These are phyloP conservation scores for Zasmidium angulare DNA, from an alignment of 2,329 filamentous ascomycete genomes.

Conservation along the genomic window DNA sequence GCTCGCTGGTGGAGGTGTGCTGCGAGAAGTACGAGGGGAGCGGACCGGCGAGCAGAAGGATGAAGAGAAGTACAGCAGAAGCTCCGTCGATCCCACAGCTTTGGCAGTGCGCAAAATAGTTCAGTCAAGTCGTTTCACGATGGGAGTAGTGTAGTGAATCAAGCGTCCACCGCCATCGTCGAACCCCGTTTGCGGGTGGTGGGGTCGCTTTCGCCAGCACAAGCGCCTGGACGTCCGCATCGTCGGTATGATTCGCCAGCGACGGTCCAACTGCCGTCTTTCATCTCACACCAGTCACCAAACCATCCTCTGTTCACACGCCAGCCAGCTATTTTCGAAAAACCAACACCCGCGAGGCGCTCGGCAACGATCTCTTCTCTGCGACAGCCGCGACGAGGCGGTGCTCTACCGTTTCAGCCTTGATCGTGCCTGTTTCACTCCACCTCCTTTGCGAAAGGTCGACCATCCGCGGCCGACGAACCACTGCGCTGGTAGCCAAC, in stretches of 20 bases:
- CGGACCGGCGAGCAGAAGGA: not conserved
- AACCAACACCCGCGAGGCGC: not conserved
- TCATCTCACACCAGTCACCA: not conserved
- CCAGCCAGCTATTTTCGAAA: not conserved
- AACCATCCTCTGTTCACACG: not conserved
- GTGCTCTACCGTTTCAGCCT: not conserved
- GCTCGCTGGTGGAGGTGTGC: too few species aligned
- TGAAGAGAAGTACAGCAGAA: not conserved
- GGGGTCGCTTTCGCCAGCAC: not conserved
- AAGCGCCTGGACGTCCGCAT: not conserved
- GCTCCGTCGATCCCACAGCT: not conserved
- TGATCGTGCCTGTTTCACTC: not conserved
- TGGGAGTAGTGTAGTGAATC: not conserved
- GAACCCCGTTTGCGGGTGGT: not conserved
- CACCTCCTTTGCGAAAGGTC: not conserved
- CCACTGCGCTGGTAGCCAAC: not conserved
- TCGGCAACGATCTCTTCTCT: not conserved
- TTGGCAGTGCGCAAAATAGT: not conserved
- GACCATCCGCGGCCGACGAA: not conserved
- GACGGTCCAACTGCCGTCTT: not conserved
- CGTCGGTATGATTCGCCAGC: slow-evolving; percentile 2
- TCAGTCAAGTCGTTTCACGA: not conserved
- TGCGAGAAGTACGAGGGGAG: not conserved
- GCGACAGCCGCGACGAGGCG: not conserved
- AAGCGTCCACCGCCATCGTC: not conserved